Evolutionary conservation across 805 yeast genomes (phyloP).

Genomic region (Suhomyces prunicola): DNA sequence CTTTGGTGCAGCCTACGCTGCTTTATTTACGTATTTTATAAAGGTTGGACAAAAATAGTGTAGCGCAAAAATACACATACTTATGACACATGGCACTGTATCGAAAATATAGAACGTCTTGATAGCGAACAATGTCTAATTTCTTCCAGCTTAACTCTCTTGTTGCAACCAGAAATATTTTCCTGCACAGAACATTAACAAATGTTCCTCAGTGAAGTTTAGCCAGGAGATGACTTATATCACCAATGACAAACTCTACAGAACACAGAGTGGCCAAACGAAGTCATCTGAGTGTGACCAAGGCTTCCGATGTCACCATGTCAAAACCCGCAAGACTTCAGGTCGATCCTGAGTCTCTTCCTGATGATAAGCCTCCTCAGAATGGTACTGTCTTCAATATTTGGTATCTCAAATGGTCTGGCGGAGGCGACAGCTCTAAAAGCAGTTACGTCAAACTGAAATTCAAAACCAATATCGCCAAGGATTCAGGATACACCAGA

Average conservation of each 20-base stretch:
- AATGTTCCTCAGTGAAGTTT: background rate
- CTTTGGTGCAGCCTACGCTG: background rate
- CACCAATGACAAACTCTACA: background rate
- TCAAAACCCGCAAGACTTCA: conserved; percentile 65
- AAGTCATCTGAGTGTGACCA: background rate
- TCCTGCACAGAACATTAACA: background rate
- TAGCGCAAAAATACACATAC: background rate
- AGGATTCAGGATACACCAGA: conserved; percentile 73
- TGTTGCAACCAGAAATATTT: background rate
- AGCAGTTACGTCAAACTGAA: conserved; percentile 48
- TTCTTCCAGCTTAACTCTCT: too few species aligned
- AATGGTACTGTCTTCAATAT: conserved; percentile 78
- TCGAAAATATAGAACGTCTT: too few species aligned
- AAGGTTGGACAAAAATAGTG: background rate
- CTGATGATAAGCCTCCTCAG: conserved; percentile 68
- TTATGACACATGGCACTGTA: too few species aligned
- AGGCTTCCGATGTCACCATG: background rate
- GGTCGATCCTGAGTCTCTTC: conserved; percentile 56
- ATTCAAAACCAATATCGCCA: conserved; percentile 53
- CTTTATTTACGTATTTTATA: background rate
- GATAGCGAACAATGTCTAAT: too few species aligned
- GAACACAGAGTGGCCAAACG: background rate
- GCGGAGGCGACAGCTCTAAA: conserved; percentile 55
- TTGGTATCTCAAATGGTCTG: conserved; percentile 90
- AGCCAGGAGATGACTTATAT: background rate